Base-by-base conservation (phyloP, 495 filamentous ascomycete species). In the Glonium stellatum region DNA sequence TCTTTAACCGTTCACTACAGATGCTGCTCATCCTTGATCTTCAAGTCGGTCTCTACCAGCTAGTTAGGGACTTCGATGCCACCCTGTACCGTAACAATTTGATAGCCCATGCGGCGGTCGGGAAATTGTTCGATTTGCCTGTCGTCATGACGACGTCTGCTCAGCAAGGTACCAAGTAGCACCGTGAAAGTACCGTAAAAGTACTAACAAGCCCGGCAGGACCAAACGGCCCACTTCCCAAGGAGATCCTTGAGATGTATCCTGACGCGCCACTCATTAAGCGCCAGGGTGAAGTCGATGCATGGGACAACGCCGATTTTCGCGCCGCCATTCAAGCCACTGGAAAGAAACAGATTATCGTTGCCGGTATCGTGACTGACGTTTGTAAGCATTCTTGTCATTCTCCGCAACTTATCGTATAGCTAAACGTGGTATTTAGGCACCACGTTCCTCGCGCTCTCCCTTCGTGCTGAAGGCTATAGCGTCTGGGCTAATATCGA, bases 281-380 rank as follows among this genome's bases (percentile, higher is more conserved):
- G 59, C 83, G 88, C 37, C 77, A 87, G 55, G 88, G 88, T 36
- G 87, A 91, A 65, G 87, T 90, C 63, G 79, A 91, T 62, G 88
- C 88, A 4, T 91, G 87, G 87, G 88, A 92, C 68, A 89, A 89
- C 64, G 53, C 76, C 2, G 83, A 88, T 0, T 89, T 91, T 77
- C 79, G 81, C 9, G 75, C 74, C 4, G 87, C 88, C 18, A 79
- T 92, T 52, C 69, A 71, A 39, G 84, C 84, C 2, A 80, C 84
- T 1, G 81, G 81, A 54, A 85, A 82, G 70, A 84, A 78, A 42
- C 87, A 92, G 68, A 73, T 90, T 59, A 87, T 92, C 68, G 62
- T 92, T 0, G 86, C 74, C 13, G 88, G 88, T 12, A 89, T 92
- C 58, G 80, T 82, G 0, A 90, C 87, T 0, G 87, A 92, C 68